Conservation (phyloP, 2,329 filamentous ascomycete species). For the Zarea fungicola region DNA sequence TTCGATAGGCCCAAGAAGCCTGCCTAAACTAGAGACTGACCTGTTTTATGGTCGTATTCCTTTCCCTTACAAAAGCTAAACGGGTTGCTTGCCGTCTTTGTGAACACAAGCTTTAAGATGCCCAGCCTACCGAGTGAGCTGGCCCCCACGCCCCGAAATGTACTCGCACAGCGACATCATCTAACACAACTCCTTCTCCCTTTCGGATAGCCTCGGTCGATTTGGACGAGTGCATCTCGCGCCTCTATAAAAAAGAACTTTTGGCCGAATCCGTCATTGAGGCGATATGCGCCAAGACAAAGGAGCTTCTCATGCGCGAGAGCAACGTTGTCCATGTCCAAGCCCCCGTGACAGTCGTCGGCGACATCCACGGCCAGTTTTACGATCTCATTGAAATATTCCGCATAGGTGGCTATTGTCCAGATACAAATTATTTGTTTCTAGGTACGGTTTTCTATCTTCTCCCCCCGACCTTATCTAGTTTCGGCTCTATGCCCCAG, state of each 20-base stretch:
- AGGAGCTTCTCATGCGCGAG: slow-evolving; percentile 98
- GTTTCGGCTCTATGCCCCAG: neutral
- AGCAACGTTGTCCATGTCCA: slow-evolving; percentile 98
- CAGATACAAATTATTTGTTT: slow-evolving; percentile 98
- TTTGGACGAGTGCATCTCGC: slow-evolving; percentile 95
- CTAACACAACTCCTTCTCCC: slow-evolving; percentile 5
- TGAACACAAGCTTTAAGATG: slow-evolving; percentile 34
- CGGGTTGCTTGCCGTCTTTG: neutral
- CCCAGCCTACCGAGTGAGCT: slow-evolving; percentile 51
- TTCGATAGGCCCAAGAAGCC: neutral
- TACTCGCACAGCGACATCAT: neutral
- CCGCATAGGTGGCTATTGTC: slow-evolving; percentile 96
- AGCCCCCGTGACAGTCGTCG: slow-evolving; percentile 93
- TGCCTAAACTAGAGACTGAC: no score
- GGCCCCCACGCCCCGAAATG: slow-evolving; percentile 3
- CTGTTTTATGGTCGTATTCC: no score
- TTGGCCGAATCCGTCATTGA: slow-evolving; percentile 97
- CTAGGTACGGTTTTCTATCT: slow-evolving; percentile 73
- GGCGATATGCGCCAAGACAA: slow-evolving; percentile 98
- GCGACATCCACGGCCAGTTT: slow-evolving; percentile 98
- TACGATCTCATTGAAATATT: slow-evolving; percentile 99
- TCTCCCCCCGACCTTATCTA: neutral
- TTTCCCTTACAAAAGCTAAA: no score
- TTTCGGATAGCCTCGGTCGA: slow-evolving; percentile 74
- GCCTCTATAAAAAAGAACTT: slow-evolving; percentile 94